These are phyloP conservation scores for Nitzschia sp. DNA, from an alignment of 108 stramenopile genomes.

Conservation along the genomic window DNA sequence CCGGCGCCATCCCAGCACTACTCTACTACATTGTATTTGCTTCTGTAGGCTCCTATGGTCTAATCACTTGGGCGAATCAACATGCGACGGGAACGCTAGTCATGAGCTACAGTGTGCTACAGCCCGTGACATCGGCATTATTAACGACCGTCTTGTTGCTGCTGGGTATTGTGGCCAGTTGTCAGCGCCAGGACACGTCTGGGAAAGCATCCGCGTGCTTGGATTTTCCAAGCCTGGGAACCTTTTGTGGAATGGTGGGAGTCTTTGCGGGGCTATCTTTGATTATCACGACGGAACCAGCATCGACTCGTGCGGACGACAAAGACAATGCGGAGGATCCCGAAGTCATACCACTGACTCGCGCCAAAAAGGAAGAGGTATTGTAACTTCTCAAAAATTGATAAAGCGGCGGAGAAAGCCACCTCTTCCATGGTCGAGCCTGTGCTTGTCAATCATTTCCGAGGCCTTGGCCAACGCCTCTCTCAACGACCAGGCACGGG, in stretches of 20 bases:
- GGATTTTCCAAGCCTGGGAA: conserved; percentile 16
- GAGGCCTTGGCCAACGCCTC: conserved; percentile 20
- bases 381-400: not conserved
- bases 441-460: conserved; percentile 6
- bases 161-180: conserved; percentile 2
- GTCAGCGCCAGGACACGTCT: not conserved
- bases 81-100: conserved; percentile 31
- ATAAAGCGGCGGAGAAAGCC: conserved; percentile 1
- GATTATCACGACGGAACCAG: conserved; percentile 25
- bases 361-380: not conserved
- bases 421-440: not conserved
- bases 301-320: not conserved
- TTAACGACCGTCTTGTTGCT: conserved; percentile 16
- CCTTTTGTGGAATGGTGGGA: conserved; percentile 24
- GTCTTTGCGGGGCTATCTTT: conserved; percentile 23
- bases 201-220: conserved; percentile 5
- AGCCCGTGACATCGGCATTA: conserved; percentile 30
- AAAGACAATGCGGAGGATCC: not conserved
- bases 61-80: conserved; percentile 38
- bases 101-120: conserved; percentile 35
- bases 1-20: conserved; percentile 11
- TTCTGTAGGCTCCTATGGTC: conserved; percentile 22
- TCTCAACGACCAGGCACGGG: conserved; percentile 7
- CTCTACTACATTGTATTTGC: conserved; percentile 28
- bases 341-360: not conserved